Evolutionary conservation across 202 grass and related monocot genomes (phyloP).

Genomic region (Dendrocalamus latiflorus): DNA sequence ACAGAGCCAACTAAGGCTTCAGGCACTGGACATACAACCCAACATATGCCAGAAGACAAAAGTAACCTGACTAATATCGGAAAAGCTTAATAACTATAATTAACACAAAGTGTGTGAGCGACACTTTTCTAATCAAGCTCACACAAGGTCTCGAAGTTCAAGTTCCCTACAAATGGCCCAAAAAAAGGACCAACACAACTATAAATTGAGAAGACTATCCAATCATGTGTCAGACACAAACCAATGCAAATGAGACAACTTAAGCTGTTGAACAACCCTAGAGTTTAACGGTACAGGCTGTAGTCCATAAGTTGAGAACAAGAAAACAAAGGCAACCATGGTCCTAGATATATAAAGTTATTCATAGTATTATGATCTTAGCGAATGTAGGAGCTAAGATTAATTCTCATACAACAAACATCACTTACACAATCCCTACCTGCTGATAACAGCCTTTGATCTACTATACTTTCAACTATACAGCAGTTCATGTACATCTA

Average conservation of each 20-base stretch:
- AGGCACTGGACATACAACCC: too few species aligned
- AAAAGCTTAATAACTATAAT: neutral
- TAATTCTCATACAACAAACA: too few species aligned
- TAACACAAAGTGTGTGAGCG: neutral
- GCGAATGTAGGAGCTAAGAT: too few species aligned
- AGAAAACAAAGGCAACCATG: too few species aligned
- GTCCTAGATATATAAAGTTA: too few species aligned
- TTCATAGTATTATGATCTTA: too few species aligned
- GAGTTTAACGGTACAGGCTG: neutral
- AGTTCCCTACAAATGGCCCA: neutral
- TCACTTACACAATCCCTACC: neutral
- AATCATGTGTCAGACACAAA: neutral
- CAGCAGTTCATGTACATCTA: neutral
- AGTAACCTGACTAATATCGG: neutral
- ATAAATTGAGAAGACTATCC: neutral
- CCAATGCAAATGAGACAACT: neutral
- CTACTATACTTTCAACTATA: neutral
- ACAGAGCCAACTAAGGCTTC: too few species aligned
- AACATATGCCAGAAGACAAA: too few species aligned
- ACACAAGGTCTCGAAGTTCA: neutral
- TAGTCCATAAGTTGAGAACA: neutral
- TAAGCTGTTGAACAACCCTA: neutral
- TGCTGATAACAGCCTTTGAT: conserved; percentile 4
- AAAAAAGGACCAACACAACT: neutral
- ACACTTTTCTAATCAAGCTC: neutral